Evolutionary conservation across 2,329 filamentous ascomycete species (phyloP), one percentile per base, ranked within the genome.

Genomic region (Colletotrichum sp.): DNA sequence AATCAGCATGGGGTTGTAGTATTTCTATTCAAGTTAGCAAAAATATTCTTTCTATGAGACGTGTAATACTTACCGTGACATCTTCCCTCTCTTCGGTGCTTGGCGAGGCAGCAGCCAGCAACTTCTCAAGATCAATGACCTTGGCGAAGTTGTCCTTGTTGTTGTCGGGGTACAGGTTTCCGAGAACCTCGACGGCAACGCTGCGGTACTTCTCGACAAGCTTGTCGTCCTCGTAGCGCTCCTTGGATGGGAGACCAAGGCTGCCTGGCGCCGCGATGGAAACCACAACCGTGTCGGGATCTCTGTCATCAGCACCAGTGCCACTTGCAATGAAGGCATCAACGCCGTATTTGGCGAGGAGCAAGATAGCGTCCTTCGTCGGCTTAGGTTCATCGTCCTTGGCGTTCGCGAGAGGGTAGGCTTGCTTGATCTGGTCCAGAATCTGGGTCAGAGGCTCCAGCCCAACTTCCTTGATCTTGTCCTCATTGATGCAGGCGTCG

Each of bases 401-500:
- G 3, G 82, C 84, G 15, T 18, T 66, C 52, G 66, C 52, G 18
- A 75, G 30, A 12, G 72, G 68, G 34, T 77, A 75, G 2, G 44
- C 44, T 4, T 67, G 52, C 34, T 71, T 73, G 64, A 79, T 69
- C 60, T 89, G 83, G 16, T 88, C 82, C n/a, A 95, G 84, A 12
- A 94, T 83, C 6, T 88, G 82, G 22, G 88, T 81, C 55, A 95
- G 82, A 4, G 93, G 93, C 74, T 87, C 82, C 8, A 89, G 84
- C 3, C 92, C 93, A 13, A 87, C 81, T 59, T 88, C 83, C 77
- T 89, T 88, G 66, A 94, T 89, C 12, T 85, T 83, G 9, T 89
- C 86, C 80, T 93, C 90, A 79, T 95, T 88, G 82, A 94, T 89
- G 80, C 94, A 95, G 39, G 93, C 90, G 76, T 91, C 84, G 79